Evolutionary conservation across 768 basidiomycete species (phyloP), one percentile per base, ranked within the genome.

Genomic region (Podaxis rugospora): DNA sequence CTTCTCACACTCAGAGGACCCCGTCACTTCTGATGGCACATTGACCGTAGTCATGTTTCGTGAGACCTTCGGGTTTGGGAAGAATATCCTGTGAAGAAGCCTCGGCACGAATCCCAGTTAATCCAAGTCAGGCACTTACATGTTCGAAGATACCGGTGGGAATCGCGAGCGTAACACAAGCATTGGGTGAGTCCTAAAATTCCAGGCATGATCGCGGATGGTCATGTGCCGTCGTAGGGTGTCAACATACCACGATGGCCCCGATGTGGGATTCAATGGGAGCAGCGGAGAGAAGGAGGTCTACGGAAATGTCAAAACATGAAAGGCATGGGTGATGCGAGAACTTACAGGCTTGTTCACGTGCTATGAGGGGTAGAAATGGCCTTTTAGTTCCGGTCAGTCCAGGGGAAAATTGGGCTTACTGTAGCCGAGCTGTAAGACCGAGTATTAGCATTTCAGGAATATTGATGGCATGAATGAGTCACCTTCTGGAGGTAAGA

Each of bases 61-160:
- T 75, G 54, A 90, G 73, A 3, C 88, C 88, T 21, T 88, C 82
- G 11, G 80, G 80, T 51, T 80, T 83, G 0, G 89, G 88, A 13
- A 87, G 68, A 64, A 90, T 89, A 70, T 89, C 85, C 87, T 89
- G 53, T 11, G 37, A 13, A 25, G 16, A 27, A 40, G 14, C 21
- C 35, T 40, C 13, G 49, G 10, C 9, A 5, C 2, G n/a, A 7
- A 21, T 55, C 27, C 18, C 9, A 21, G 11, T 3, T 4, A 7
- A 23, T 28, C 18, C 47, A 40, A 56, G 36, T 18, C 37, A 52
- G 46, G 13, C 4, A 66, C 83, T 63, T 52, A 87, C 87, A 66
- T 84, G 79, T 44, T 89, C 86, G 66, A 92, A 92, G 62, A 92
- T 92, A 2, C 83, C 89, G n/a, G 87, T 78, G 3, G 90, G 90